Conservation (phyloP, 495 filamentous ascomycete genomes). For the Cladorrhinum samala region DNA sequence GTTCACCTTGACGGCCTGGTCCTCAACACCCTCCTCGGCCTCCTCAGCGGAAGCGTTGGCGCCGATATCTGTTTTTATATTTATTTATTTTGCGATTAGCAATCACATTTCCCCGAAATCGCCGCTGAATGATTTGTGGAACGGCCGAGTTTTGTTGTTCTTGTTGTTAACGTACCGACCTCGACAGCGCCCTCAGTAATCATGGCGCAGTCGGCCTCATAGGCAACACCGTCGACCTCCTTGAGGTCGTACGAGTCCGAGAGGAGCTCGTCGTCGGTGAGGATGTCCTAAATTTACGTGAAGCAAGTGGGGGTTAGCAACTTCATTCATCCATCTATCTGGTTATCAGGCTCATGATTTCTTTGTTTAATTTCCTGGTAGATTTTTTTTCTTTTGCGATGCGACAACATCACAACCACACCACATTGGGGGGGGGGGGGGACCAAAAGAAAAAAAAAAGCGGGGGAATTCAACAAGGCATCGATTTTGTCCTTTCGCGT, state of each 20-base stretch:
- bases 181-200: slow-evolving; percentile 67
- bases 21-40: slow-evolving; percentile 65
- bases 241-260: slow-evolving; percentile 83
- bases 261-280: slow-evolving; percentile 91
- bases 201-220: slow-evolving; percentile 86
- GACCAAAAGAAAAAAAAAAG: no score
- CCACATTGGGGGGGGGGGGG: no score
- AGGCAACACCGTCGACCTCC: slow-evolving; percentile 68
- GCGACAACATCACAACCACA: no score
- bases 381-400: no score
- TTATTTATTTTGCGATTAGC: background rate
- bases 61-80: slow-evolving; percentile 61
- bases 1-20: slow-evolving; percentile 70
- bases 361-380: no score
- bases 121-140: no score
- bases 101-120: background rate
- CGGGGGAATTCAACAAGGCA: background rate
- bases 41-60: slow-evolving; percentile 97
- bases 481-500: background rate
- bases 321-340: no score
- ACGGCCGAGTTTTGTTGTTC: background rate
- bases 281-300: slow-evolving; percentile 67
- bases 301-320: slow-evolving; percentile 16
- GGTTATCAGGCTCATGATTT: no score
- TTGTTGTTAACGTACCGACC: slow-evolving; percentile 52